Evolutionary conservation across 768 basidiomycete species (phyloP), one percentile per base, ranked within the genome.

Genomic region (Auriscalpium microsporum): DNA sequence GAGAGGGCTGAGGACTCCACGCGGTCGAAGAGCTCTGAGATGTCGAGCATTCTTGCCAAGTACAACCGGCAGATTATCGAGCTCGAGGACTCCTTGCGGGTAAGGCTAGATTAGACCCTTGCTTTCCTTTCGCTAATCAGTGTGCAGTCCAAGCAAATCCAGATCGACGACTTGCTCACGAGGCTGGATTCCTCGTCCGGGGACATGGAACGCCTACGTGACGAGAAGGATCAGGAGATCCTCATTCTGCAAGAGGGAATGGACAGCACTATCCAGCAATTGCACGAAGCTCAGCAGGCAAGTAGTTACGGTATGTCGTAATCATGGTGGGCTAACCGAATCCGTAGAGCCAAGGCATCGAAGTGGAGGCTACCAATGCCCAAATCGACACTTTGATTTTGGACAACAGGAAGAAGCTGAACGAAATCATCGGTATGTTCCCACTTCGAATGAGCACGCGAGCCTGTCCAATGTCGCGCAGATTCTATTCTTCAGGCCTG

Each of bases 181-280:
- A 94, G 91, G 71, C 71, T 98, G 62, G 82, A 96, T 65, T 77
- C 79, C 56, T 80, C 88, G 51, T 71, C 77, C 23, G 79, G 74
- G 40, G 93, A 97, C 62, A 62, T 94, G 56, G 93, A 95, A 60
- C 83, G 80, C 33, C 68, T 93, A 6, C 78, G 88, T 36, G 94
- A 98, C 13, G 96, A 99, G 74, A 97, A 97, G 73, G 96, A 98
- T 66, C 86, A 94, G 67, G 96, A 99, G 70, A 90, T 98, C 50
- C 77, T 87, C 67, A 94, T 98, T 66, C 78, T 97, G 62, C 93
- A 97, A 67, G 95, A 94, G 70, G 88, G 92, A 38, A 86, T 98
- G 86, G 94, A 97, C 64, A 82, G 78, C 57, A 95, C 94, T 19
- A 83, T 98, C 47, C 83, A 90, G 56, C 84, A 93, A 63, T 75